Base-by-base conservation (phyloP, 768 basidiomycete genomes). In the Lactarius indigo region DNA sequence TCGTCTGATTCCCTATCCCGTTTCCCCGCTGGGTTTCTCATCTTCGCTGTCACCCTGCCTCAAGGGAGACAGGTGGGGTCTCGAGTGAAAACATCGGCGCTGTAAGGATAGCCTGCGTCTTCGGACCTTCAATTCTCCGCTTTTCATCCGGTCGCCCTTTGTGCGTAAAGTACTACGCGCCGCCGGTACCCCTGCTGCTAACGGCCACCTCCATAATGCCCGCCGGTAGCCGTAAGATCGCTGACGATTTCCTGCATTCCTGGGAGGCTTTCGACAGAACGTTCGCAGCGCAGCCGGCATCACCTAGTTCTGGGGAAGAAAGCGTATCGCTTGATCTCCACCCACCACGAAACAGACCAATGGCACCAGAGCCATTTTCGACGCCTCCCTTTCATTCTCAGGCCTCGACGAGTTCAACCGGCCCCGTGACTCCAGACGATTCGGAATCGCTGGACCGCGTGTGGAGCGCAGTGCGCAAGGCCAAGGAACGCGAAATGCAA, bases 401-500 rank as follows among this genome's bases (percentile, higher is more conserved):
- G 35, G 63, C 69, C n/a, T 69, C 69, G 30, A 62, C 69, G 37
- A 70, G 69, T 62, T 70, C 69, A 12, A 55, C 69, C 13, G 71
- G 63, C 28, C 70, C 69, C 23, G 56, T 66, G 57, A 70, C 70
- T 13, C 70, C 72, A 55, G 65, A 63, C 13, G 75, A 78, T 35
- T 70, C 68, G 57, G 71, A 68, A 12, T 77, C 77, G 17, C 76
- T 90, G 68, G 83, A 88, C 71, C 77, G 83, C 26, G 75, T 91
- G n/a, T 91, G 89, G 89, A 82, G 78, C 64, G 80, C 83, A 63
- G 82, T 91, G 61, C 83, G 88, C 55, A 82, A 83, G 74, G 80
- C 83, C 76, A 91, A 90, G 75, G 85, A 85, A 59, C 81, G 79
- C 69, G 82, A 83, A 70, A 87, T 90, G 81, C 87, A 86, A 52